Evolutionary conservation across 192 early-diverging fungal genomes (phyloP).

Genomic region (Entomortierella beljakovae): DNA sequence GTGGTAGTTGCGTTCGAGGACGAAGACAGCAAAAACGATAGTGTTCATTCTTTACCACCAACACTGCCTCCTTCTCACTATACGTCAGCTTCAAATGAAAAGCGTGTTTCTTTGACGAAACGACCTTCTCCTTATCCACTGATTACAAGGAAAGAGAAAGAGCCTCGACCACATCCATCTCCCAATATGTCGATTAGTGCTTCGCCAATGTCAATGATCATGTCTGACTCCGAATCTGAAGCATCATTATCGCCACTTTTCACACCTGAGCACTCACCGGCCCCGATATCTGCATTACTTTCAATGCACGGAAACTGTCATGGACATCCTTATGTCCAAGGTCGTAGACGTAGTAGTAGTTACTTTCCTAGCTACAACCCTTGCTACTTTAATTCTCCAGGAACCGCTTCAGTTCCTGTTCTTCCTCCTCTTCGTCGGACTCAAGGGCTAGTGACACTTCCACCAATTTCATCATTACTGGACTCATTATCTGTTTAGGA

Average conservation of each 20-base stretch:
- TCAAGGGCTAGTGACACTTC: constrained; percentile 24
- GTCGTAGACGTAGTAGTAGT: neutral
- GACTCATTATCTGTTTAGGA: constrained; percentile 22
- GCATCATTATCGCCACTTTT: constrained; percentile 43
- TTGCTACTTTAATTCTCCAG: neutral
- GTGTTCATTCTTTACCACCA: neutral
- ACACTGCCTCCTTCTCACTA: constrained; percentile 18
- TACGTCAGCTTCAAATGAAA: constrained; percentile 10
- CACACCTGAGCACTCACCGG: constrained; percentile 63
- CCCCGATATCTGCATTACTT: constrained; percentile 3
- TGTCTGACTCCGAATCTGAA: constrained; percentile 50
- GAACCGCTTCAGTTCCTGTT: neutral
- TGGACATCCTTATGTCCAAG: neutral
- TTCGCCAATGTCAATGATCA: constrained; percentile 37
- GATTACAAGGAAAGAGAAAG: constrained; percentile 4
- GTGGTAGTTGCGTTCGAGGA: constrained; percentile 7
- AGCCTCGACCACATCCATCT: constrained; percentile 12
- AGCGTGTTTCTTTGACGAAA: neutral
- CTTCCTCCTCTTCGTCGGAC: constrained; percentile 14
- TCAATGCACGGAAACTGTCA: neutral
- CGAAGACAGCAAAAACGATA: neutral
- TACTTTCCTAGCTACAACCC: neutral
- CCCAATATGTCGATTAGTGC: constrained; percentile 19
- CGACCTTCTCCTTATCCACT: constrained; percentile 14
- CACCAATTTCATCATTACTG: constrained; percentile 44